A percentile compares a stretch with the other conserved stretches of the same genome.
phyloP scores from a whole-genome alignment of 331 rosid species.

The Quercus lobata region DNA sequence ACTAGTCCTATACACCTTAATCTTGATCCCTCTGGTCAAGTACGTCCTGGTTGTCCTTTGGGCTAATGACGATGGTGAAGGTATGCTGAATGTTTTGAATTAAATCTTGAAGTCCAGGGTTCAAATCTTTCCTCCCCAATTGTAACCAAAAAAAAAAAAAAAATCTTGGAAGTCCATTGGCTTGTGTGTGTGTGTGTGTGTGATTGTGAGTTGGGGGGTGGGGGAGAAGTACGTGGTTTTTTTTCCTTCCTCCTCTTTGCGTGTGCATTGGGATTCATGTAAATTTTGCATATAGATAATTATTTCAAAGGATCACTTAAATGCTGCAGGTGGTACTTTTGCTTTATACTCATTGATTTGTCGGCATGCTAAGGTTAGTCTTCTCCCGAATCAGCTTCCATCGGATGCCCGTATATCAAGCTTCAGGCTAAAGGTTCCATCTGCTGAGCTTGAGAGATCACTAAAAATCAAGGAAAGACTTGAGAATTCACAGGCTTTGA shows the following conservation, averaged over 20 bases:
- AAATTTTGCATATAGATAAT: background rate
- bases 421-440: conserved; percentile 94
- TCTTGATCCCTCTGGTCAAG: conserved; percentile 91
- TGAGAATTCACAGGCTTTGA: conserved; percentile 75
- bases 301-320: conserved; percentile 13
- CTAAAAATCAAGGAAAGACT: conserved; percentile 90
- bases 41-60: conserved; percentile 89
- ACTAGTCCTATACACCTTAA: conserved; percentile 80
- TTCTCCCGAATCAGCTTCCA: conserved; percentile 94
- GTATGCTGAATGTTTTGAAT: conserved; percentile 34
- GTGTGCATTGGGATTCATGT: background rate
- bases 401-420: conserved; percentile 95
- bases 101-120: background rate
- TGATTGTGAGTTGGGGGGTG: background rate
- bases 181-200: too few species aligned
- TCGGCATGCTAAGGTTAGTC: conserved; percentile 99
- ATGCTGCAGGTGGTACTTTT: conserved; percentile 93
- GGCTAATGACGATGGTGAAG: conserved; percentile 99
- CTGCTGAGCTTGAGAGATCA: conserved; percentile 96
- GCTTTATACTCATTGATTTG: conserved; percentile 97
- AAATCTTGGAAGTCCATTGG: too few species aligned
- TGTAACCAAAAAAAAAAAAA: too few species aligned
- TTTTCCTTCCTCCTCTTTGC: background rate
- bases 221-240: background rate
- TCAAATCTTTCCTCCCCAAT: too few species aligned